Conservation (phyloP, 208 protist species). For the Novymonas esmeraldas region DNA sequence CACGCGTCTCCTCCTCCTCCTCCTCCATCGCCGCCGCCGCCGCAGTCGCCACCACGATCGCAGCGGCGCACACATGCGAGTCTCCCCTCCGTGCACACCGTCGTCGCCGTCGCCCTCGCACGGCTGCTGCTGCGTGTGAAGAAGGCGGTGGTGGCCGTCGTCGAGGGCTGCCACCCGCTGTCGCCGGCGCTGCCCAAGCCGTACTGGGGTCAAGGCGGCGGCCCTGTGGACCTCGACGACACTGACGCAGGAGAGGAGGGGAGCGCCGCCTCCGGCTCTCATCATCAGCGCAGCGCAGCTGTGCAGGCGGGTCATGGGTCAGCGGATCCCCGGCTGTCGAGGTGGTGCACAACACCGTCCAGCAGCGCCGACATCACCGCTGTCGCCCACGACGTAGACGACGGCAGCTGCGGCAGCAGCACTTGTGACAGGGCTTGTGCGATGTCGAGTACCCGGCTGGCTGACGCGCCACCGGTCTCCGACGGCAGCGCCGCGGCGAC, state of each 20-base stretch:
- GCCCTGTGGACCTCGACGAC: not conserved
- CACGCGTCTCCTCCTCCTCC: too few relatives aligned
- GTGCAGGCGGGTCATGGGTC: too few relatives aligned
- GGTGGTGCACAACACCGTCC: too few relatives aligned
- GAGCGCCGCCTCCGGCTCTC: not conserved
- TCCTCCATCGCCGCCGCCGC: not conserved
- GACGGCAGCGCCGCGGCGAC: not conserved
- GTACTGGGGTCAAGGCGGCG: not conserved
- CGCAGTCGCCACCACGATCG: not conserved
- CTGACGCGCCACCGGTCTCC: not conserved
- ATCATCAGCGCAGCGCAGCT: too few relatives aligned
- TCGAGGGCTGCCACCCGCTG: conserved; percentile 8
- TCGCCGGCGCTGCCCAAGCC: conserved; percentile 13
- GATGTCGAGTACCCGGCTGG: not conserved
- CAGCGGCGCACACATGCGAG: not conserved
- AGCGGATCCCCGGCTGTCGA: too few relatives aligned
- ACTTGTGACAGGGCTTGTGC: too few relatives aligned
- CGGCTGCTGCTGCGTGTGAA: conserved; percentile 16
- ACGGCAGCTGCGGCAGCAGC: too few relatives aligned
- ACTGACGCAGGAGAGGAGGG: not conserved
- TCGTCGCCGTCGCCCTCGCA: conserved; percentile 13
- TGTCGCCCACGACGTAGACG: too few relatives aligned
- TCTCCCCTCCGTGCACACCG: conserved; percentile 9
- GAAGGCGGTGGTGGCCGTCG: not conserved
- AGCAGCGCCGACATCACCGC: too few relatives aligned